Evolutionary conservation across 2,329 filamentous ascomycete genomes (phyloP), one percentile per base, ranked within the genome.

Genomic region (Diaporthe destruens): DNA sequence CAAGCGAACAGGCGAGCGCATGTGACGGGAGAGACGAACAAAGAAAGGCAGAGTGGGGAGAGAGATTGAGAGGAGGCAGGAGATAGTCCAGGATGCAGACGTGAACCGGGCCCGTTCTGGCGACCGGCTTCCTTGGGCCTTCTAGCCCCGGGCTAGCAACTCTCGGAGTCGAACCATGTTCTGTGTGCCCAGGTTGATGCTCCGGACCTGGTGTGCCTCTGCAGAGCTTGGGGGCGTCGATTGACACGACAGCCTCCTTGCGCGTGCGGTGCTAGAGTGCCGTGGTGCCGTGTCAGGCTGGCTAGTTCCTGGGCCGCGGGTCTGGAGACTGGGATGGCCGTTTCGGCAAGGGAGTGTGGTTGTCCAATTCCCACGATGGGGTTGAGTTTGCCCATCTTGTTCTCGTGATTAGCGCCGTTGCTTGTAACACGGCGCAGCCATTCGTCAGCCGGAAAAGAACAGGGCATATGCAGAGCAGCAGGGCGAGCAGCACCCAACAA

Each of bases 101-200:
- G 36, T 53, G 67, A 65, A 57, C 51, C 34, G 56, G 57, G 56
- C 32, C 65, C 56, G 55, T 42, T 44, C 25, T 66, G 55, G 55
- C 57, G 57, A 44, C 70, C 61, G 49, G 65, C 70, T 69, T 74
- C 65, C 61, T 54, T 65, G 68, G 61, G 57, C n/a, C 68, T 71
- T 71, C 69, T 68, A 73, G 68, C 69, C 29, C 69, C 34, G 42
- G 61, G 25, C 54, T 59, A 61, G 49, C 44, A 42, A 32, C 9
- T 44, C 25, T 25, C 16, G 23, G n/a, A 57, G 54, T 54, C 55
- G 44, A 59, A 70, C 68, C 57, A 61, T 61, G 34, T 25, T 36
- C 18, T 61, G 36, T 42, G 20, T 59, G 55, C 44, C 67, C 67
- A 47, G 42, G 29, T 59, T 57, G 32, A 25, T 56, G 29, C 49